Conservation (phyloP, 2,329 filamentous ascomycete genomes). For the Fusarium sp. region DNA sequence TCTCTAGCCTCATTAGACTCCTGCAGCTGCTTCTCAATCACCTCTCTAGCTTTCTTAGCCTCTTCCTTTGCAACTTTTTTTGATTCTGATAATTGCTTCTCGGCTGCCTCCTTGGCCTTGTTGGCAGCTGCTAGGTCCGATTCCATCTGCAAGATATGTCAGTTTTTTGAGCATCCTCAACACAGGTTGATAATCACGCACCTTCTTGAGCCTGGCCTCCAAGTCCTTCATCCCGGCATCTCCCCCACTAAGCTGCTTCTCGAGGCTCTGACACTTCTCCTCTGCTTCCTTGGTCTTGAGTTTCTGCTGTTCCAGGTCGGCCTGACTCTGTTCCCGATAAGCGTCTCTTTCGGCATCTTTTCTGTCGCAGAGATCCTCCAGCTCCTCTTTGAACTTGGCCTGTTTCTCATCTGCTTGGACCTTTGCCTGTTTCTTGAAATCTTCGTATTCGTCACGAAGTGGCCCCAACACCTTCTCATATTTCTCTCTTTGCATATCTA, state of each 20-base stretch:
- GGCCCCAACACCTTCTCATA: conserved; percentile 16
- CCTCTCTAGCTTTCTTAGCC: conserved; percentile 72
- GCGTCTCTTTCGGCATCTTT: conserved; percentile 45
- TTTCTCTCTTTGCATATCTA: conserved; percentile 31
- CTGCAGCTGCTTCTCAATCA: conserved; percentile 52
- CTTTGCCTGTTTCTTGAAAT: conserved; percentile 35
- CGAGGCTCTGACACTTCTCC: conserved; percentile 43
- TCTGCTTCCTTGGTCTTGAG: conserved; percentile 45
- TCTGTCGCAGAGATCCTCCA: conserved; percentile 17
- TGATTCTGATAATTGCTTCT: conserved; percentile 53
- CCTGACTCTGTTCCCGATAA: conserved; percentile 26
- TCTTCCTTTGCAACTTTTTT: conserved; percentile 62
- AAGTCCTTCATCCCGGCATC: conserved; percentile 35
- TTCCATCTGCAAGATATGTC: conserved; percentile 47
- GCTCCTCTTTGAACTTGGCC: conserved; percentile 9
- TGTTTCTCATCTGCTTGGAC: conserved; percentile 27
- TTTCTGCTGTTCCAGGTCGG: conserved; percentile 41
- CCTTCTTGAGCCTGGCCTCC: conserved; percentile 44
- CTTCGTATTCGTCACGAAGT: conserved; percentile 37
- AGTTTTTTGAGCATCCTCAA: conserved; percentile 45
- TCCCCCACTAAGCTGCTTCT: conserved; percentile 45
- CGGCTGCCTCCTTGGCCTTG: conserved; percentile 70
- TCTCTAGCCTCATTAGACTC: conserved; percentile 72
- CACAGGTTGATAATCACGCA: conserved; percentile 24
- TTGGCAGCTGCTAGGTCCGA: conserved; percentile 61